Percentiles rank a stretch among this genome's conserved stretches.
These are phyloP conservation scores for Alternaria sp. DNA, from an alignment of 2,329 filamentous ascomycete genomes.

Conservation along the genomic window DNA sequence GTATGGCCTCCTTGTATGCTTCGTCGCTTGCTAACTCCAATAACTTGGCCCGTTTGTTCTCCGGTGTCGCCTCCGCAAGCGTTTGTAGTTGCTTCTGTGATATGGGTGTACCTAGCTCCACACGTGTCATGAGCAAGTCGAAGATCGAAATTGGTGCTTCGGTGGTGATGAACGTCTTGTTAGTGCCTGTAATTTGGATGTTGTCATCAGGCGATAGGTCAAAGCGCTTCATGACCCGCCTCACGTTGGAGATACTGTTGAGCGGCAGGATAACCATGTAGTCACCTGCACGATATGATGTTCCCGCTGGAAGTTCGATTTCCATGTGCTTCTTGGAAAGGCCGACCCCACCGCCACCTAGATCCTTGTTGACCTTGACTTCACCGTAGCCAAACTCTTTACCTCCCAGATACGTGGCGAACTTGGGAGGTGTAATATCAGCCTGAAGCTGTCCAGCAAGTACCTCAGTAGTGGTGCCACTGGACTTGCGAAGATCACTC, in stretches of 20 bases:
- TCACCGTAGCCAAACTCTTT: constrained; percentile 22
- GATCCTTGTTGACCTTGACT: constrained; percentile 36
- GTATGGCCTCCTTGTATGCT: constrained; percentile 12
- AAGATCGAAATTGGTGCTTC: constrained; percentile 9
- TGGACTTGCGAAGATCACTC: constrained; percentile 11
- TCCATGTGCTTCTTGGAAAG: constrained; percentile 24
- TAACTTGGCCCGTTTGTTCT: constrained; percentile 10
- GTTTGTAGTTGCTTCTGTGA: constrained; percentile 16
- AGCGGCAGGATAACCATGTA: constrained; percentile 76
- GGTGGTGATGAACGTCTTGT: constrained; percentile 12
- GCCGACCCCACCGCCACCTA: constrained; percentile 14
- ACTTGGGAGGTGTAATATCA: constrained; percentile 12
- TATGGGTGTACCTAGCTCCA: constrained; percentile 18
- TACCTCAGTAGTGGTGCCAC: constrained; percentile 13
- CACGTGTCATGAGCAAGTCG: constrained; percentile 17
- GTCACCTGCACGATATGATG: constrained; percentile 73
- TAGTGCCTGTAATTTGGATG: constrained; percentile 21
- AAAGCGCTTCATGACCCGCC: constrained; percentile 31
- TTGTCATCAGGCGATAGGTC: constrained; percentile 14
- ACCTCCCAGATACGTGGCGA: constrained; percentile 17
- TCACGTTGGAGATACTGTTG: constrained; percentile 57
- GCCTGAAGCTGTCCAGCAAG: constrained; percentile 11
- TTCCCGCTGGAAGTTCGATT: constrained; percentile 43
- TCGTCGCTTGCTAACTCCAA: constrained; percentile 11
- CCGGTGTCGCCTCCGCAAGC: constrained; percentile 10